These are phyloP conservation scores for Alternaria atra DNA, from an alignment of 2,329 filamentous ascomycete species.

Conservation along the genomic window DNA sequence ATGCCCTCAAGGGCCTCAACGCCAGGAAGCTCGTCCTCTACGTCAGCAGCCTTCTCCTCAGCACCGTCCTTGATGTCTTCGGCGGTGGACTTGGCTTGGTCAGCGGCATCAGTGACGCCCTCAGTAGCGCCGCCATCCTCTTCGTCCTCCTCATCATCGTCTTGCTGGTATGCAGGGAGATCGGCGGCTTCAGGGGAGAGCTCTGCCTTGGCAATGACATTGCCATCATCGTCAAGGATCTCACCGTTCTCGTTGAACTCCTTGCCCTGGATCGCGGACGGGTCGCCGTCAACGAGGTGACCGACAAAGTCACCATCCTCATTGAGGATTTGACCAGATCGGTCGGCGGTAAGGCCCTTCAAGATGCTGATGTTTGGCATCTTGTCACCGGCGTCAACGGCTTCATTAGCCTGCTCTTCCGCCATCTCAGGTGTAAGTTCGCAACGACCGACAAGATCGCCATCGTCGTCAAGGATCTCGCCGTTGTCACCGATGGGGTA, in stretches of 20 bases:
- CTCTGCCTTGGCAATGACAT: constrained; percentile 62
- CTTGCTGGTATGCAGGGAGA: constrained; percentile 45
- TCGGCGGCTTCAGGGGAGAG: constrained; percentile 58
- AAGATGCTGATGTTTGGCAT: constrained; percentile 58
- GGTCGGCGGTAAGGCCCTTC: constrained; percentile 58
- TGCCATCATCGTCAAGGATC: constrained; percentile 64
- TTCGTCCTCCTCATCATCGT: constrained; percentile 30
- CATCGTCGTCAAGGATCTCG: constrained; percentile 65
- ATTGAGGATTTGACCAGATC: constrained; percentile 59
- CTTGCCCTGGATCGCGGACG: constrained; percentile 57
- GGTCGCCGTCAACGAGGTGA: constrained; percentile 58
- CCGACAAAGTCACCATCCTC: constrained; percentile 62
- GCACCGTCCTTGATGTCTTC: constrained; percentile 41
- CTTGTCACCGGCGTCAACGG: constrained; percentile 48
- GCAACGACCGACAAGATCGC: constrained; percentile 63
- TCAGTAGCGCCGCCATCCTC: constrained; percentile 36
- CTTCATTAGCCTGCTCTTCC: constrained; percentile 54
- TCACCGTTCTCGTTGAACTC: constrained; percentile 63
- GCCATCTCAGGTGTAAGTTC: constrained; percentile 59
- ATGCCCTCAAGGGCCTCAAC: constrained; percentile 62
- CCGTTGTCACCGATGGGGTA: constrained; percentile 64
- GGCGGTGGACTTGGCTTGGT: constrained; percentile 44
- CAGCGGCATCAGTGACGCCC: constrained; percentile 33
- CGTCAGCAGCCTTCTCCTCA: constrained; percentile 47
- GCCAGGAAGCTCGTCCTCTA: constrained; percentile 61